These are phyloP conservation scores for Penicillium goetzii DNA, from an alignment of 495 filamentous ascomycete genomes.

Conservation along the genomic window DNA sequence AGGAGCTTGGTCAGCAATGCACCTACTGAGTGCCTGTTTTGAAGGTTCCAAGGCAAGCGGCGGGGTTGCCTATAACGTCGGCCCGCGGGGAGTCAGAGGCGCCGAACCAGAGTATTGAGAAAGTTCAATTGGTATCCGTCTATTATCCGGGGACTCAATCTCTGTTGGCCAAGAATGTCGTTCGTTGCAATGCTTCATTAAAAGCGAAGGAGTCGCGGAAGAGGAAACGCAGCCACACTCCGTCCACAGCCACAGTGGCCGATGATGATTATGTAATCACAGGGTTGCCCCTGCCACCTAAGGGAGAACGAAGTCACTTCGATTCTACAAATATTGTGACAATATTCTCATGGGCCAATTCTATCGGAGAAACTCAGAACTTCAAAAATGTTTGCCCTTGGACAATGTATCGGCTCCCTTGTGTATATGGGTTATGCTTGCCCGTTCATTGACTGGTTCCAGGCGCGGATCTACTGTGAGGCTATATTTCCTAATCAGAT, in stretches of 20 bases:
- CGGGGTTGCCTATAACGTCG: neutral
- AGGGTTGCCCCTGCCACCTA: neutral
- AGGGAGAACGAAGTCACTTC: neutral
- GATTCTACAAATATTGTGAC: no score
- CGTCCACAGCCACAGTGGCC: conserved; percentile 21
- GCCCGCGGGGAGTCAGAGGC: neutral
- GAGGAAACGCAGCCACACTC: conserved; percentile 23
- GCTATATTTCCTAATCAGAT: no score
- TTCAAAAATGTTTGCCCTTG: no score
- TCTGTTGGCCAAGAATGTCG: neutral
- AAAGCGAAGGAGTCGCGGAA: conserved; percentile 19
- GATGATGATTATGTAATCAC: neutral
- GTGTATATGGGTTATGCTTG: no score
- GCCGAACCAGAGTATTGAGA: neutral
- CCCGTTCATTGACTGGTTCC: no score
- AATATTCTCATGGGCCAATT: no score
- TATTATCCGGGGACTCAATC: neutral
- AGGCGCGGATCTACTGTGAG: no score
- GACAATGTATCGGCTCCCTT: no score
- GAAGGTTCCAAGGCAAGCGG: neutral
- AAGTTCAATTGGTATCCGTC: neutral
- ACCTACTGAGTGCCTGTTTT: neutral
- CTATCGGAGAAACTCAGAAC: no score
- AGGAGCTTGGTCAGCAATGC: neutral
- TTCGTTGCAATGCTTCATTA: conserved; percentile 3